A percentile compares a stretch with the other conserved stretches of the same genome.
These are phyloP conservation scores for Grigorovia transvaalensis DNA, from an alignment of 805 yeast genomes.

Conservation along the genomic window DNA sequence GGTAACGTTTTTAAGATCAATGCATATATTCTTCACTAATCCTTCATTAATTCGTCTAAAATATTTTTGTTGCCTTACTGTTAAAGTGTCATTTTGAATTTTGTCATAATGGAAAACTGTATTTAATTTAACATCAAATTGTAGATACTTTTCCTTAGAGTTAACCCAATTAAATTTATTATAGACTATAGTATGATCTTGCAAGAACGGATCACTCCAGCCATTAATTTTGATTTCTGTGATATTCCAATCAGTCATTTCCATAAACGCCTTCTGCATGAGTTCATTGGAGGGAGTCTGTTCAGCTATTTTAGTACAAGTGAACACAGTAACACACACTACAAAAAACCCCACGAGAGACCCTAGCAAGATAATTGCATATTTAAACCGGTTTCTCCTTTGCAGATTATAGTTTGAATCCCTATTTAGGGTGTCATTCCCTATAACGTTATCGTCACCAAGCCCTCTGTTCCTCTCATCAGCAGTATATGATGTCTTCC, in stretches of 20 bases:
- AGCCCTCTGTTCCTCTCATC: too few species aligned
- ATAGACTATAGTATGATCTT: background rate
- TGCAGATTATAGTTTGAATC: constrained; percentile 10
- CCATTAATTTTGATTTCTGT: constrained; percentile 20
- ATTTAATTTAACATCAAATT: constrained; percentile 9
- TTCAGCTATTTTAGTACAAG: background rate
- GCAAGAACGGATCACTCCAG: constrained; percentile 12
- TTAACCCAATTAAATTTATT: constrained; percentile 6
- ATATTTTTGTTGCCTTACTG: constrained; percentile 6
- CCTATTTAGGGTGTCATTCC: background rate
- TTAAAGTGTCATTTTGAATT: background rate
- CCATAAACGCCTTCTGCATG: constrained; percentile 9
- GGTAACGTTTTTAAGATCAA: constrained; percentile 18
- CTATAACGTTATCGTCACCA: too few species aligned
- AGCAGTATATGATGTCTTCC: too few species aligned
- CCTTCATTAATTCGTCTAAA: constrained; percentile 12
- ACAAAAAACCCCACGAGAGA: background rate
- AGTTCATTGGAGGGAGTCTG: constrained; percentile 6
- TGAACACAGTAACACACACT: background rate
- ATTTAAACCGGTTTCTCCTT: background rate
- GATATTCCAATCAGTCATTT: constrained; percentile 16
- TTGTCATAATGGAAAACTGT: constrained; percentile 11
- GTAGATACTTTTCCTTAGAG: constrained; percentile 16
- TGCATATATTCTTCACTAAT: constrained; percentile 14
- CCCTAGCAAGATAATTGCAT: background rate